Percentiles rank a stretch among this genome's conserved stretches.
Conservation (phyloP, 805 yeast species). For the Jamesozyma rosinii region DNA sequence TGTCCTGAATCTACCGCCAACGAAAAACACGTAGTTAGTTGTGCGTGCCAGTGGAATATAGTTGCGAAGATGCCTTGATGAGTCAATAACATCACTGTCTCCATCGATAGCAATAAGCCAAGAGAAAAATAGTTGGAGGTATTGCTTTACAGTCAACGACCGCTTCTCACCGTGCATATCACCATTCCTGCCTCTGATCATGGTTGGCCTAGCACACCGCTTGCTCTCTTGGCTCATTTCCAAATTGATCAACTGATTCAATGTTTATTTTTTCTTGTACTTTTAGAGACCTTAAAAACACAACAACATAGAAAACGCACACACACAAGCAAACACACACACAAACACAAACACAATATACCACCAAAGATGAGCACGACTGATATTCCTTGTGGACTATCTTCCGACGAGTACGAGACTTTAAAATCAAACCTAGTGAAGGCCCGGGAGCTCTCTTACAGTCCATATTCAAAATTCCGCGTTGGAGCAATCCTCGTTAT, state of each 20-base stretch:
- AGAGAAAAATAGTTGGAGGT: constrained; percentile 1
- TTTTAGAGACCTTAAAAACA: neutral
- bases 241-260: neutral
- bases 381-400: neutral
- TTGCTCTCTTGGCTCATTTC: too few relatives aligned
- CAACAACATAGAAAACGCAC: neutral
- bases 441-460: constrained; percentile 37
- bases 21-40: constrained; percentile 40
- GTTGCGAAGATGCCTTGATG: constrained; percentile 5
- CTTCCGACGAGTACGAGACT: neutral
- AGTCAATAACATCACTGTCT: constrained; percentile 8
- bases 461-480: constrained; percentile 39
- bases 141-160: neutral
- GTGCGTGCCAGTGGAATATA: constrained; percentile 18
- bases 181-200: too few relatives aligned
- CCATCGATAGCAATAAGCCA: constrained; percentile 23
- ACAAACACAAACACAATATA: neutral
- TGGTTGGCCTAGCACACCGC: too few relatives aligned
- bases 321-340: neutral
- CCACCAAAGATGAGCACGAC: neutral
- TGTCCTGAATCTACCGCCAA: constrained; percentile 57
- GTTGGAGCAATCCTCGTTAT: constrained; percentile 77
- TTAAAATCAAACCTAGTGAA: neutral
- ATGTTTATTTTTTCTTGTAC: neutral
- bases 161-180: too few relatives aligned